A percentile compares a stretch with the other conserved stretches of the same genome.
These are phyloP conservation scores for Aspergillus novofumigatus DNA, from an alignment of 2,329 filamentous ascomycete species.

Conservation along the genomic window DNA sequence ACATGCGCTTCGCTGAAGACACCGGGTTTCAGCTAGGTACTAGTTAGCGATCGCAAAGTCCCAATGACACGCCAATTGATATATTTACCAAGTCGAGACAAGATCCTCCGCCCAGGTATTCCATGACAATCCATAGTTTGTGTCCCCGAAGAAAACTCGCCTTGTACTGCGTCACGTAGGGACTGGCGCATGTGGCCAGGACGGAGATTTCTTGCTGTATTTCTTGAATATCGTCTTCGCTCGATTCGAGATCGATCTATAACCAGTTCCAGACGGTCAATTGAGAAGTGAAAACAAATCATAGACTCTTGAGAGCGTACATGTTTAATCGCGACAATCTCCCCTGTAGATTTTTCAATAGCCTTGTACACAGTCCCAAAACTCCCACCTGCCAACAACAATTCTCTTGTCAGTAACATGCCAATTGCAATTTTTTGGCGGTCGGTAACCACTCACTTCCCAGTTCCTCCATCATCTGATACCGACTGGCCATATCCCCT, in stretches of 20 bases:
- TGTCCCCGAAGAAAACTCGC: constrained; percentile 92
- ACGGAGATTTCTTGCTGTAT: constrained; percentile 97
- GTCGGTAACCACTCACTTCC: constrained; percentile 63
- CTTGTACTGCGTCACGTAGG: constrained; percentile 93
- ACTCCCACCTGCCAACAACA: constrained; percentile 65
- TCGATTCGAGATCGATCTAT: constrained; percentile 97
- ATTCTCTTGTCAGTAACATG: constrained; percentile 13
- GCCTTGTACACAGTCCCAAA: constrained; percentile 98
- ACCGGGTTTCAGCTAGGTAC: constrained; percentile 74
- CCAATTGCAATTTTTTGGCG: constrained; percentile 2
- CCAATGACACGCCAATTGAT: not conserved
- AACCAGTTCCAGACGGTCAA: constrained; percentile 11
- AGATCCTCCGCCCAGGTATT: constrained; percentile 90
- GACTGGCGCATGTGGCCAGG: constrained; percentile 88
- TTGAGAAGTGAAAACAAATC: not conserved
- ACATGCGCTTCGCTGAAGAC: constrained; percentile 86
- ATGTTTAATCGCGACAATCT: constrained; percentile 95
- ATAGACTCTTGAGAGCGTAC: constrained; percentile 50
- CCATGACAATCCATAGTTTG: constrained; percentile 99
- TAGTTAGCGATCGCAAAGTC: not conserved
- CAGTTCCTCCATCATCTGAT: constrained; percentile 93
- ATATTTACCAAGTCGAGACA: constrained; percentile 77
- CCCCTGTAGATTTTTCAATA: constrained; percentile 83
- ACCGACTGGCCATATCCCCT: constrained; percentile 69
- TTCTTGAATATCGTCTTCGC: constrained; percentile 96